These are phyloP conservation scores for Amauroascus niger DNA, from an alignment of 2,329 filamentous ascomycete genomes.

Conservation along the genomic window DNA sequence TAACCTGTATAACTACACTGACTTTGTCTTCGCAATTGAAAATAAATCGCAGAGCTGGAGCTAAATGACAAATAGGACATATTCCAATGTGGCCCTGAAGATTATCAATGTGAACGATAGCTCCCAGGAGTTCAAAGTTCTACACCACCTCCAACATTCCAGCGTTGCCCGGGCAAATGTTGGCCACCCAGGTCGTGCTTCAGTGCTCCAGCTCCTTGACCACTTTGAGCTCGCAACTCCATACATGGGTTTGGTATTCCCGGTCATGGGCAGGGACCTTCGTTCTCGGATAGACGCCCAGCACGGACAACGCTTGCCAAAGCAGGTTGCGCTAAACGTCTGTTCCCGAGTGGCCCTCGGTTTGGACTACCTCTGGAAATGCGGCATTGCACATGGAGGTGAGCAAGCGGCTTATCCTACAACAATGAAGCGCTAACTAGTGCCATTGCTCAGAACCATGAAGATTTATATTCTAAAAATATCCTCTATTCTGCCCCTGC, in stretches of 20 bases:
- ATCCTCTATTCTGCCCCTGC: constrained; percentile 21
- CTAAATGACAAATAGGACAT: constrained; percentile 23
- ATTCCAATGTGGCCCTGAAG: constrained; percentile 24
- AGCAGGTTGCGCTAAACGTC: constrained; percentile 32
- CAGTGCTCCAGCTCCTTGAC: no score
- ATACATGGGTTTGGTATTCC: no score
- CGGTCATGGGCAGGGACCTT: no score
- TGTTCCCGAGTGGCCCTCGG: constrained; percentile 19
- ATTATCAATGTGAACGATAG: no score
- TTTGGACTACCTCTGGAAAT: neutral
- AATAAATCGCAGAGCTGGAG: neutral
- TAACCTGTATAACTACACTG: constrained; percentile 15
- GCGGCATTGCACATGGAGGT: constrained; percentile 32
- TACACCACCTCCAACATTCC: no score
- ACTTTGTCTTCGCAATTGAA: neutral
- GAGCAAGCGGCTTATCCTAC: neutral
- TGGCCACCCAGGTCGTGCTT: no score
- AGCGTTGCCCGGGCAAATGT: no score
- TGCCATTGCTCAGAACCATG: neutral
- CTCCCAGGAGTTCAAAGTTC: no score
- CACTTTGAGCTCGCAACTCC: no score
- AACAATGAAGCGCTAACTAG: neutral
- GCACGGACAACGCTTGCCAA: constrained; percentile 30
- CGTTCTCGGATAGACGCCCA: no score
- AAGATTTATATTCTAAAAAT: constrained; percentile 26